Percentiles rank a stretch among this genome's conserved stretches.
Evolutionary conservation across 192 early-diverging fungal species (phyloP).

Genomic region (Coemansia sp.): DNA sequence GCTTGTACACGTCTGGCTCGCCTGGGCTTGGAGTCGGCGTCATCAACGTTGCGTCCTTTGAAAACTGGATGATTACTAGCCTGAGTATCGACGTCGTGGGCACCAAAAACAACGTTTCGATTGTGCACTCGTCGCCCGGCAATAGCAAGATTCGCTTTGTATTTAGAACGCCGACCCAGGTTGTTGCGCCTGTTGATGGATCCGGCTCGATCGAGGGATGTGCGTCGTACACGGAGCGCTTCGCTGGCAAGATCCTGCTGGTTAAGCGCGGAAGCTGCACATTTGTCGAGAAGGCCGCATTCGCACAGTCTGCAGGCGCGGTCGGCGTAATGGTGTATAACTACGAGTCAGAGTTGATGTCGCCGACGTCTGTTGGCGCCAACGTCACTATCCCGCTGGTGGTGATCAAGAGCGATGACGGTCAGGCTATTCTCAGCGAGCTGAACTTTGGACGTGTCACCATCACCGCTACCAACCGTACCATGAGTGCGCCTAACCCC

Average conservation of each 20-base stretch:
- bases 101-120: constrained; percentile 43
- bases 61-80: constrained; percentile 51
- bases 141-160: constrained; percentile 53
- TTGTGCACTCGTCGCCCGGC: constrained; percentile 49
- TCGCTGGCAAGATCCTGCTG: constrained; percentile 61
- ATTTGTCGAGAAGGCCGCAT: constrained; percentile 64
- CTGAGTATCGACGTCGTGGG: constrained; percentile 47
- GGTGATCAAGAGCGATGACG: constrained; percentile 59
- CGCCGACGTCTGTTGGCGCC: constrained; percentile 42
- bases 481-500: constrained; percentile 47
- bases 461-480: constrained; percentile 55
- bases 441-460: constrained; percentile 45
- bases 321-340: constrained; percentile 71
- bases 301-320: constrained; percentile 63
- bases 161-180: constrained; percentile 25
- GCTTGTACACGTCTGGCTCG: constrained; percentile 62
- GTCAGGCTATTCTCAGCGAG: constrained; percentile 53
- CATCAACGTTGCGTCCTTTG: constrained; percentile 61
- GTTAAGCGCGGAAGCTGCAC: constrained; percentile 72
- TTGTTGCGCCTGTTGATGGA: constrained; percentile 55
- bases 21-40: constrained; percentile 61
- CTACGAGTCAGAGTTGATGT: constrained; percentile 39
- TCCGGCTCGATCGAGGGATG: constrained; percentile 63
- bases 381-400: constrained; percentile 60
- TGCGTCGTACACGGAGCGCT: constrained; percentile 31